A percentile compares a stretch with the other conserved stretches of the same genome.
Conservation (phyloP, 805 yeast genomes). For the Saccharomyces mikatae region DNA sequence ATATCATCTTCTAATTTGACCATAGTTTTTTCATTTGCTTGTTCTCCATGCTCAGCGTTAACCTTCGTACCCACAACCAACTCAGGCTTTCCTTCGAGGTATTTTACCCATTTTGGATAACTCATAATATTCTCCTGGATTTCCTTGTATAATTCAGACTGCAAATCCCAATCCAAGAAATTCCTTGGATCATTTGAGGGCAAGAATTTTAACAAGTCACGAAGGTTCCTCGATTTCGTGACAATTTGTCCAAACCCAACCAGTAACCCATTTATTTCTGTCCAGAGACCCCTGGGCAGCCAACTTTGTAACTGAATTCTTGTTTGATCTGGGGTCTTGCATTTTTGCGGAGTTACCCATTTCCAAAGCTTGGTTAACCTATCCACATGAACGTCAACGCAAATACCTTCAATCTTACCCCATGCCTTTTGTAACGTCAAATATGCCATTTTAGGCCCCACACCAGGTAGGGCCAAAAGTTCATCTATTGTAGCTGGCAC, state of each 20-base stretch:
- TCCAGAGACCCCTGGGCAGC: constrained; percentile 71
- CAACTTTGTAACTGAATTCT: constrained; percentile 60
- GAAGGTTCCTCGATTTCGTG: constrained; percentile 50
- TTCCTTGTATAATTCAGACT: neutral
- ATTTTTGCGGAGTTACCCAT: constrained; percentile 49
- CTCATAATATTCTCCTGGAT: constrained; percentile 5
- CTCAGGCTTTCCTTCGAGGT: constrained; percentile 2
- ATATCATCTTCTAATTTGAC: neutral
- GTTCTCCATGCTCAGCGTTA: neutral
- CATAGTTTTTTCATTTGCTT: neutral
- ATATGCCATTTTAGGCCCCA: constrained; percentile 93
- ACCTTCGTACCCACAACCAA: neutral
- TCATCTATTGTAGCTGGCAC: constrained; percentile 65
- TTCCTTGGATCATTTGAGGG: neutral
- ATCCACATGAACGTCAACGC: constrained; percentile 88
- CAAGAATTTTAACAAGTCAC: neutral
- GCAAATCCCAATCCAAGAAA: neutral
- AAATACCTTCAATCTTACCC: constrained; percentile 69
- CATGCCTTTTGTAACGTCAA: constrained; percentile 76
- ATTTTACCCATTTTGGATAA: constrained; percentile 11
- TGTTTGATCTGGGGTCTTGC: constrained; percentile 68
- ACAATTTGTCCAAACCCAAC: constrained; percentile 93
- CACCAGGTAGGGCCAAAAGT: constrained; percentile 71
- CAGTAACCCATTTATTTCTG: constrained; percentile 71
- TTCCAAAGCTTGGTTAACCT: constrained; percentile 71